Conservation (phyloP, 2,329 filamentous ascomycete genomes). For the Dryadomyces sulphureus region DNA sequence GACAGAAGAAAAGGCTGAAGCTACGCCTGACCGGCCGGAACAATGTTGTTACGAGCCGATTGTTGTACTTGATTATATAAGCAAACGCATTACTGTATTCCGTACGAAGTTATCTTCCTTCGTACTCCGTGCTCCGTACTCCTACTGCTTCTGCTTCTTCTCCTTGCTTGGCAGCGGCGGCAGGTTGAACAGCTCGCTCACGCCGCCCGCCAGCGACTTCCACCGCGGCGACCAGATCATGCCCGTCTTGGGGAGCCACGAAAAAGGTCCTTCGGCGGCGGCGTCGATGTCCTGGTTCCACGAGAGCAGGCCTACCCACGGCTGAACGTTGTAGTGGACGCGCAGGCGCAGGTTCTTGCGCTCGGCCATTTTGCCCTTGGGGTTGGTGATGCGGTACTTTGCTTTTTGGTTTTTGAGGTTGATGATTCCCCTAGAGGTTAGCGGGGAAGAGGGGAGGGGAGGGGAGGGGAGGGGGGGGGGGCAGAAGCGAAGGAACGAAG, state of each 20-base stretch:
- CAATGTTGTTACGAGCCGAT: too few relatives aligned
- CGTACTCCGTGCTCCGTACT: too few relatives aligned
- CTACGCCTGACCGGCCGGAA: too few relatives aligned
- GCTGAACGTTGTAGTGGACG: constrained; percentile 93
- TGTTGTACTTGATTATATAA: too few relatives aligned
- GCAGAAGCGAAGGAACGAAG: too few relatives aligned
- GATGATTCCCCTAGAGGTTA: constrained; percentile 46
- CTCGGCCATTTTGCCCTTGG: constrained; percentile 62
- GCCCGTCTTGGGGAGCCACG: constrained; percentile 6
- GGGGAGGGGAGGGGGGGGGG: too few relatives aligned
- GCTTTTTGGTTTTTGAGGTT: constrained; percentile 72
- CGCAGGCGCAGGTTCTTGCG: constrained; percentile 60
- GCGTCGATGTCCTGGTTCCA: constrained; percentile 55
- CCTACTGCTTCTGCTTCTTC: not conserved
- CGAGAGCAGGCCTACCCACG: constrained; percentile 79
- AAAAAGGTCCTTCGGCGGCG: not conserved
- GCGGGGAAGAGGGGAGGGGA: not conserved
- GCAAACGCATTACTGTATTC: too few relatives aligned
- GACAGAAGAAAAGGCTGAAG: not conserved
- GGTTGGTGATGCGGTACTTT: constrained; percentile 95
- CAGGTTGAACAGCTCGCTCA: constrained; percentile 48
- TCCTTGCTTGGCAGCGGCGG: constrained; percentile 32
- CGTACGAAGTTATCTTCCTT: too few relatives aligned
- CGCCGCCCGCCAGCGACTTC: constrained; percentile 50
- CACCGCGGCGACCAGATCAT: constrained; percentile 24